These are phyloP conservation scores for Diaporthe batatas DNA, from an alignment of 2,329 filamentous ascomycete species.

Conservation along the genomic window DNA sequence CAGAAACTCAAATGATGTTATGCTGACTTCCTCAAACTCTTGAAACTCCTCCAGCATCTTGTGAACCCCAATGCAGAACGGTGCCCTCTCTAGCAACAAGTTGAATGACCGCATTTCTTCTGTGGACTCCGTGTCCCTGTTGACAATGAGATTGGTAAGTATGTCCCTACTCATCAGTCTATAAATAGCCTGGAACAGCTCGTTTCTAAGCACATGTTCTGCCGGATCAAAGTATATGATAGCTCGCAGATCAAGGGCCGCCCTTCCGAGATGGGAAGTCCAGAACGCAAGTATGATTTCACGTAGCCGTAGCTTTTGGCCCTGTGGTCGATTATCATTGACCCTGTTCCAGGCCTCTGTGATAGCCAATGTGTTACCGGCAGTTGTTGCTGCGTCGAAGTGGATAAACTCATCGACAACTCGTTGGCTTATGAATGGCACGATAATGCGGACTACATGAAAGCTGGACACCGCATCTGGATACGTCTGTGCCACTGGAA, in stretches of 20 bases:
- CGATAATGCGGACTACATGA: background rate
- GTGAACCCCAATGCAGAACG: background rate
- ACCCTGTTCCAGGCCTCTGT: background rate
- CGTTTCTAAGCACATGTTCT: background rate
- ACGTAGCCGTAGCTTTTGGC: background rate
- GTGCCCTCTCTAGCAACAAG: background rate
- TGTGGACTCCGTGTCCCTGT: background rate
- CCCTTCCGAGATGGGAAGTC: background rate
- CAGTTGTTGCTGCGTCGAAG: background rate
- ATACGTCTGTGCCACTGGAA: background rate
- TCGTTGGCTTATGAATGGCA: background rate
- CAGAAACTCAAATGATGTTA: background rate
- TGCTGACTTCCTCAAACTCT: background rate
- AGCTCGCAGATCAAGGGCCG: background rate
- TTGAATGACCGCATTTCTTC: background rate
- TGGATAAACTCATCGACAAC: background rate
- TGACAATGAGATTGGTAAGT: background rate
- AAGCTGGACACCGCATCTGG: background rate
- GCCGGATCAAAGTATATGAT: background rate
- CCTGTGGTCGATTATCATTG: background rate
- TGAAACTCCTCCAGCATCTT: slow-evolving; percentile 2
- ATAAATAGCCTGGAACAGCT: background rate
- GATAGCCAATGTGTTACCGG: background rate
- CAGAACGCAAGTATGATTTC: background rate
- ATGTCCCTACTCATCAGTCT: background rate